Evolutionary conservation across 306 rosid genomes (phyloP), one percentile per base, ranked within the genome.

Genomic region (Quercus bicolor): DNA sequence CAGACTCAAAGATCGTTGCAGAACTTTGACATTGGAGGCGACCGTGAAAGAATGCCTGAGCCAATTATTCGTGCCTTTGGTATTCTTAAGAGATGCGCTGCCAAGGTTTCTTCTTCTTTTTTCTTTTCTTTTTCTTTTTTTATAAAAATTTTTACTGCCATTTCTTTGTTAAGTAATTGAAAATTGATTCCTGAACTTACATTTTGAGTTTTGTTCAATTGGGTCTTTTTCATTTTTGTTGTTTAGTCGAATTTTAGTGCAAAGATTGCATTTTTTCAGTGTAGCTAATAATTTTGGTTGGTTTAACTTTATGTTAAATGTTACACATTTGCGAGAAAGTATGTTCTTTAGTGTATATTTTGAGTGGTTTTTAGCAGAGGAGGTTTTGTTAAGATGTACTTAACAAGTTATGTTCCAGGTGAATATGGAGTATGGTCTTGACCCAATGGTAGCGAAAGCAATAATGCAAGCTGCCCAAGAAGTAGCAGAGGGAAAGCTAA

Each of bases 41-140:
- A 87, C 40, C 96, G 99, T 0, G 99, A 96, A 83, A 94, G 97
- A 70, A 96, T 96, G 99, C 99, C 98, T 10, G 99, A 90, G 68
- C 98, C 99, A 1, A 93, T 96, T 18, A 76, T 96, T 84, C 98
- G 96, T 16, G 97, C 99, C 56, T 96, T 96, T 68, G 99, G 98
- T 43, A 76, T 89, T 69, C 94, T 93, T 61, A 96, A 96, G 61
- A 96, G 89, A 81, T 93, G 98, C 54, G 97, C 93, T 77, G 99
- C 99, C 51, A 95, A 93, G 97, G 98, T 81, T 26, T 15, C 3
- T 37, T 61, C 1, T 21, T 51, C 43, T 15, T 15, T 37, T 34
- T 5, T 34, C 6, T 1, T 21, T 51, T 56, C 15, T 15, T 37
- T 34, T 5, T 34, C 0, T 1, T 31, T 5, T 33, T 31, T 31